Conservation (phyloP, 225 moss, liverwort and hornwort genomes). For the Marchantia polymorpha region DNA sequence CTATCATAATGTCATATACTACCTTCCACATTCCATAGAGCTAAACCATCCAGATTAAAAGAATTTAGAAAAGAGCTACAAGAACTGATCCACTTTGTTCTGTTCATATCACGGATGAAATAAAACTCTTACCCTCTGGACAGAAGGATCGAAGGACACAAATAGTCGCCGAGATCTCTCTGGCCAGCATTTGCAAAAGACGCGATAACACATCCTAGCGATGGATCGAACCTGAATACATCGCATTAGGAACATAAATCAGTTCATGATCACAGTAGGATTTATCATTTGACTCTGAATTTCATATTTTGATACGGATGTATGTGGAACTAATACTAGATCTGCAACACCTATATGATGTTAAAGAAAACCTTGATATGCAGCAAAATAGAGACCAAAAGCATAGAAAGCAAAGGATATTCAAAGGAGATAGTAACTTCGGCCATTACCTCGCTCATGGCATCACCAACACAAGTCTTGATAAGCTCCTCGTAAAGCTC, state of each 20-base stretch:
- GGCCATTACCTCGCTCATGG: conserved; percentile 76
- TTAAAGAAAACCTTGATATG: background rate
- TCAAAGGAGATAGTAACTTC: background rate
- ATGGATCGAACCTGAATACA: conserved; percentile 66
- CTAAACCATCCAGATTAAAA: background rate
- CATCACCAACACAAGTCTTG: conserved; percentile 94
- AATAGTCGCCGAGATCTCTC: conserved; percentile 80
- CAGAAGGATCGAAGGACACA: conserved; percentile 77
- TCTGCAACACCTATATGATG: too few relatives aligned
- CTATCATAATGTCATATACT: background rate
- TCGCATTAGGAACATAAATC: background rate
- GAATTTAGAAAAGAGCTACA: background rate
- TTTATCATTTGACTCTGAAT: background rate
- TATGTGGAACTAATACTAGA: too few relatives aligned
- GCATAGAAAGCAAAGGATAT: background rate
- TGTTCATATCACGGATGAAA: background rate
- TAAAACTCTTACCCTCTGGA: conserved; percentile 64
- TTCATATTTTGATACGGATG: background rate
- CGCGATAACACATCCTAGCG: conserved; percentile 85
- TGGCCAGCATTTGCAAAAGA: conserved; percentile 91
- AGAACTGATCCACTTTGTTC: background rate
- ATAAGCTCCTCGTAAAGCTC: conserved; percentile 95
- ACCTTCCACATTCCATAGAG: background rate
- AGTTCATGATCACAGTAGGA: background rate
- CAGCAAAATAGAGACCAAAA: background rate